phyloP scores from a whole-genome alignment of 352 stramenopile species.

The Phytophthora quininea region DNA sequence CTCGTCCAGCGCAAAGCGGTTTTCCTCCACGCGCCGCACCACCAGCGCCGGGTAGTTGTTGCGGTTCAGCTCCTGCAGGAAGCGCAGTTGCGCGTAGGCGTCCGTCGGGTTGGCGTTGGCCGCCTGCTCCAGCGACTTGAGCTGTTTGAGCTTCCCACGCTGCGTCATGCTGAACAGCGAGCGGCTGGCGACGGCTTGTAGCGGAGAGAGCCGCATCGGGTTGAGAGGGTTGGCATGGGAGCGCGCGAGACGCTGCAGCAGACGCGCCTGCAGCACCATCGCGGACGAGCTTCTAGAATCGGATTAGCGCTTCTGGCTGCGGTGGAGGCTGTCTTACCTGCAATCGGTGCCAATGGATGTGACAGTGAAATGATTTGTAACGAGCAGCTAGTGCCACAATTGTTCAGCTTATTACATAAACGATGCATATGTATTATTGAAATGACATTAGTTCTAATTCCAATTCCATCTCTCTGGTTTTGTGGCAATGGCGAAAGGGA shows the following conservation, averaged over 20 bases:
- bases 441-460: too few species aligned
- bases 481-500: too few species aligned
- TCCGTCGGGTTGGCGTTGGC: constrained; percentile 81
- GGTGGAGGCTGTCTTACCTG: not conserved
- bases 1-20: constrained; percentile 83
- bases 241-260: not conserved
- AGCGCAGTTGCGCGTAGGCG: constrained; percentile 76
- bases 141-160: constrained; percentile 75
- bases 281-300: not conserved
- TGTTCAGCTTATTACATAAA: too few species aligned
- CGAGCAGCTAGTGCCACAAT: too few species aligned
- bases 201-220: not conserved
- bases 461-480: too few species aligned
- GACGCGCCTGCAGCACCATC: not conserved
- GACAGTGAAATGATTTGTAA: too few species aligned
- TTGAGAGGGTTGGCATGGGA: not conserved
- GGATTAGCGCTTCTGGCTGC: not conserved
- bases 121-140: constrained; percentile 86
- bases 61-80: constrained; percentile 89
- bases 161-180: constrained; percentile 85
- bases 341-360: not conserved
- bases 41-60: constrained; percentile 84
- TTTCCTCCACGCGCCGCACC: constrained; percentile 84
- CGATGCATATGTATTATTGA: too few species aligned
- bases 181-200: constrained; percentile 38